phyloP scores from a whole-genome alignment of 169 alveolate species.

The Haemoproteus tartakovskyi region DNA sequence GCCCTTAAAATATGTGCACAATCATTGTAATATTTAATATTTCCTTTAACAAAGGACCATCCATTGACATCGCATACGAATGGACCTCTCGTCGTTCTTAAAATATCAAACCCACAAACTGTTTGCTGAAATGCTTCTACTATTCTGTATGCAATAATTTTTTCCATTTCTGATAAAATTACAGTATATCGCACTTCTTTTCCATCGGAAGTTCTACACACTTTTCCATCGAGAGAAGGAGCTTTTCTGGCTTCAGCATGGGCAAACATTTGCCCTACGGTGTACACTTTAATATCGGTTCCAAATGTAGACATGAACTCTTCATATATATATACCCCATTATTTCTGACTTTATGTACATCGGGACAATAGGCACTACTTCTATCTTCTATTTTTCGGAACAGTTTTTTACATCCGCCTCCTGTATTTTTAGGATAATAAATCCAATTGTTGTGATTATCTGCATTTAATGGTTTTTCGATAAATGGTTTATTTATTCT shows the following conservation, averaged over 20 bases:
- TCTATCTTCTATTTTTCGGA: slow-evolving; percentile 86
- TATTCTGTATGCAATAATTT: slow-evolving; percentile 90
- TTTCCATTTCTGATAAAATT: slow-evolving; percentile 90
- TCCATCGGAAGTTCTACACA: slow-evolving; percentile 88
- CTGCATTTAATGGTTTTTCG: slow-evolving; percentile 96
- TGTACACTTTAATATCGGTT: slow-evolving; percentile 96
- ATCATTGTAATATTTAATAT: slow-evolving; percentile 91
- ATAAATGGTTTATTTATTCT: slow-evolving; percentile 94
- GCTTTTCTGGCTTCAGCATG: slow-evolving; percentile 98
- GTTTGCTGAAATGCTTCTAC: slow-evolving; percentile 92
- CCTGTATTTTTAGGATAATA: slow-evolving; percentile 93
- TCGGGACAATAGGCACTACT: slow-evolving; percentile 83
- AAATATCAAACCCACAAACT: slow-evolving; percentile 92
- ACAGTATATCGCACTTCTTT: slow-evolving; percentile 96
- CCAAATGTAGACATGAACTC: slow-evolving; percentile 95
- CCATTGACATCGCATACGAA: slow-evolving; percentile 98
- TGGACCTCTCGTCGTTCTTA: slow-evolving; percentile 88
- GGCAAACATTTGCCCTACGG: slow-evolving; percentile 95
- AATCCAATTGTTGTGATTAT: slow-evolving; percentile 96
- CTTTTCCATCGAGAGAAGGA: slow-evolving; percentile 93
- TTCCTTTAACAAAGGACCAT: slow-evolving; percentile 95
- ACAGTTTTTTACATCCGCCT: slow-evolving; percentile 90
- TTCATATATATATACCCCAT: slow-evolving; percentile 91
- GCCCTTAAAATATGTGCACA: slow-evolving; percentile 86
- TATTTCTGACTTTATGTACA: slow-evolving; percentile 84